Evolutionary conservation across 129 eudicot genomes (phyloP), one percentile per base, ranked within the genome.

Genomic region (Flaveria sonorensis): DNA sequence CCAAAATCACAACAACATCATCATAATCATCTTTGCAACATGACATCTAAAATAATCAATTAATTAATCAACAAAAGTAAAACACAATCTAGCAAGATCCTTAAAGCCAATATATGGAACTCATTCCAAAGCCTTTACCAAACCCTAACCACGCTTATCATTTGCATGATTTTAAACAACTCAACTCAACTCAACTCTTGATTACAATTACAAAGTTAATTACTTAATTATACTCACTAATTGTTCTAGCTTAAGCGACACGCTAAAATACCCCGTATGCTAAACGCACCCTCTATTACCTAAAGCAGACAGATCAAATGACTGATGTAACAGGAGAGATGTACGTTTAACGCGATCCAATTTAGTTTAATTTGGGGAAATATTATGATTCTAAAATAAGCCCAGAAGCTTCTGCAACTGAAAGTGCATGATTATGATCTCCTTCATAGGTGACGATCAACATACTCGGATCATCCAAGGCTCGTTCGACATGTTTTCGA

Each of bases 361-460:
- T 36, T 21, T 8, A 77, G 53, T 36, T 62, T 46, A 74, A 74
- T 57, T 45, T 68, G 30, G 53, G 53, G 14, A 6, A 55, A 55
- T 45, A 79, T 82, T 85, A 88, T 28, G 98, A 93, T 79, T 93
- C 96, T 70, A 93, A 75, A 36, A 93, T 88, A 36, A 87, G 86
- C 50, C 84, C 85, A 10, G 81, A 70, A 36, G 95, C 77, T 85
- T 90, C 92, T 23, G 87, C 83, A 71, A 83, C 75, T 3, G 95
- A 77, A 62, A 85, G 90, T 0, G 92, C 69, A 64, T 93, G 98
- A 73, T 88, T 93, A 80, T 93, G 98, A 12, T 88, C 96, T 67
- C 98, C 98, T 85, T 90, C 98, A 55, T 93, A 93, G 1, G 98
- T 93, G 0, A 93, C 98, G 3, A 93, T 82, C 68, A 93, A 78